Base-by-base conservation (phyloP, 1,284 basidiomycete genomes). In the Sanghuangporus sanghuang region DNA sequence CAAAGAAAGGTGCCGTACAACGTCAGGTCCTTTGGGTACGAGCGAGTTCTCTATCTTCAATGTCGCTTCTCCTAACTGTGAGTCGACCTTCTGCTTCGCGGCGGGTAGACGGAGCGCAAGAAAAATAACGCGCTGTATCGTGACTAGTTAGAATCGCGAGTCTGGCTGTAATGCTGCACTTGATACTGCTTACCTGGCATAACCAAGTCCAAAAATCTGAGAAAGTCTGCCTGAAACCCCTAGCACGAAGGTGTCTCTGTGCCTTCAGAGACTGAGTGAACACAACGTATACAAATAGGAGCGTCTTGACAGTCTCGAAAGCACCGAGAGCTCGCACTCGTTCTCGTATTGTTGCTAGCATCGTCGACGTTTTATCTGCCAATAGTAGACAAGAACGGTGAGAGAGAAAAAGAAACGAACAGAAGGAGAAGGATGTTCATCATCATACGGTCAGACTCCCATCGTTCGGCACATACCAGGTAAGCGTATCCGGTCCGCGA, bases 231-330 rank as follows among this genome's bases (percentile, higher is more conserved):
- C 74, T 59, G 59, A 91, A 62, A 0, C 93, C 93, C 61, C 90
- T 79, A 0, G 92, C 93, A 21, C 85, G 80, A n/a, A 95, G 69
- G 74, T 95, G 92, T 36, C 92, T 80, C 52, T 84, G 79, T 1
- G 77, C 73, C 68, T 84, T 86, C 55, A 85, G 64, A 8, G 75
- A 71, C 18, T 85, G 80, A 3, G 76, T 79, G 16, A 81, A 69
- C 27, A 90, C 42, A 61, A 92, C 74, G 73, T 91, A 92, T 52
- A 85, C 71, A 65, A 91, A 84, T 2, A 92, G 68, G 6, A 77
- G 62, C 2, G 85, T 85, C 73, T 91, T 91, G 64, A 81, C 73
- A 32, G 78, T 76, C 52, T 89, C 84, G 64, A 75, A 71, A 16
- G 2, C 11, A 23, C 14, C 18, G 32, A n/a, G 35, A 21, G 14